These are phyloP conservation scores for Phytophthora syringae DNA, from an alignment of 352 stramenopile species.

Conservation along the genomic window DNA sequence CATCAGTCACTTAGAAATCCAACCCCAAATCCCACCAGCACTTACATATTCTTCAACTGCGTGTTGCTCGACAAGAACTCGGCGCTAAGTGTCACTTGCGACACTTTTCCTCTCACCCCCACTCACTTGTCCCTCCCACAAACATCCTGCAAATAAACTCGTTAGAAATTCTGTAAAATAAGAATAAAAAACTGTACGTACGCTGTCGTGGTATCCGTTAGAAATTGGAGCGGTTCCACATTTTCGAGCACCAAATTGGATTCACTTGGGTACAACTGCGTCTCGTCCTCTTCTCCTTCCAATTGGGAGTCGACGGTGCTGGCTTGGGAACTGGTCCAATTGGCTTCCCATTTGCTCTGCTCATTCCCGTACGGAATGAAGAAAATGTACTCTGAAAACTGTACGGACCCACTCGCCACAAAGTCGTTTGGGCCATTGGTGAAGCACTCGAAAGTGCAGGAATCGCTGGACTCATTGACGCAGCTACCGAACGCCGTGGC, in stretches of 20 bases:
- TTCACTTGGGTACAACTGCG: constrained; percentile 39
- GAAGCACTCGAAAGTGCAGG: constrained; percentile 62
- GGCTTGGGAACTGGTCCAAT: constrained; percentile 46
- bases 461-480: constrained; percentile 27
- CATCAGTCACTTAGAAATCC: neutral
- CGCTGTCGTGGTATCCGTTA: constrained; percentile 33
- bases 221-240: constrained; percentile 46
- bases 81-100: constrained; percentile 40
- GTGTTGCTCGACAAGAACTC: constrained; percentile 43
- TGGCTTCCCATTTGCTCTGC: constrained; percentile 53
- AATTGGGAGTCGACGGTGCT: constrained; percentile 28
- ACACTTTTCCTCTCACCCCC: constrained; percentile 55
- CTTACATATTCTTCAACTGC: constrained; percentile 52
- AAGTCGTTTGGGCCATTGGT: constrained; percentile 55
- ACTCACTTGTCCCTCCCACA: constrained; percentile 51
- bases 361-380: constrained; percentile 57
- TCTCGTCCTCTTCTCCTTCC: constrained; percentile 27
- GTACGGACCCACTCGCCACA: constrained; percentile 47
- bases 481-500: constrained; percentile 28
- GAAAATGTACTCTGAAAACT: constrained; percentile 60
- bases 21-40: neutral
- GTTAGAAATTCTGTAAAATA: neutral
- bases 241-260: constrained; percentile 40
- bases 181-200: constrained; percentile 19
- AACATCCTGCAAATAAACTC: constrained; percentile 39